Conservation (phyloP, 2,329 filamentous ascomycete species). For the Elsinoe australis region DNA sequence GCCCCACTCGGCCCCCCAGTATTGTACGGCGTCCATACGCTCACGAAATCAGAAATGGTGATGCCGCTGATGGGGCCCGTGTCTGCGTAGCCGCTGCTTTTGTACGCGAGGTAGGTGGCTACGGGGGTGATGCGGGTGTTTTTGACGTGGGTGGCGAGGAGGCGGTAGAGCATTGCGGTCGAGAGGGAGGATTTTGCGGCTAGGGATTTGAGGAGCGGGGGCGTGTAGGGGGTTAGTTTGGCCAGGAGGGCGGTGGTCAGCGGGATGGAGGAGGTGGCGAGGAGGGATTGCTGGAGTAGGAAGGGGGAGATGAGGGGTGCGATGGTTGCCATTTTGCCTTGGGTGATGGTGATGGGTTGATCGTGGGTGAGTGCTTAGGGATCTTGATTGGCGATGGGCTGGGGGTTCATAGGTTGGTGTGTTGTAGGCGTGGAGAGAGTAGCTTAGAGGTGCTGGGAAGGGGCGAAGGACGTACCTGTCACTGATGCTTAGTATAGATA, state of each 20-base stretch:
- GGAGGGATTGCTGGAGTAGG: not conserved
- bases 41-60: slow-evolving; percentile 20
- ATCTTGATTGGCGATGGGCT: too few species aligned
- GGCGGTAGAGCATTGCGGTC: slow-evolving; percentile 2
- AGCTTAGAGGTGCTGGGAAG: not conserved
- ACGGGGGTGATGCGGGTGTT: slow-evolving; percentile 21
- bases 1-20: slow-evolving; percentile 13
- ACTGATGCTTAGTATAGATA: too few species aligned
- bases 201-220: slow-evolving; percentile 5
- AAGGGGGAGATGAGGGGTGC: slow-evolving; percentile 14
- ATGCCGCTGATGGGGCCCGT: slow-evolving; percentile 18
- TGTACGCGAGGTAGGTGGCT: slow-evolving; percentile 21
- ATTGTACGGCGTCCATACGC: slow-evolving; percentile 20
- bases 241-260: not conserved
- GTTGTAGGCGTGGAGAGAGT: not conserved
- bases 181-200: not conserved
- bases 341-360: not conserved
- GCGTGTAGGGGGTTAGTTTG: not conserved
- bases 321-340: slow-evolving; percentile 13
- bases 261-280: not conserved
- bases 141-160: slow-evolving; percentile 7
- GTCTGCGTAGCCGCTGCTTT: slow-evolving; percentile 19
- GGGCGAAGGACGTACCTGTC: too few species aligned
- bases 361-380: not conserved
- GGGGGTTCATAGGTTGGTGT: too few species aligned